These are phyloP conservation scores for Fraxinus velutina DNA, from an alignment of 305 asterid species.

Conservation along the genomic window DNA sequence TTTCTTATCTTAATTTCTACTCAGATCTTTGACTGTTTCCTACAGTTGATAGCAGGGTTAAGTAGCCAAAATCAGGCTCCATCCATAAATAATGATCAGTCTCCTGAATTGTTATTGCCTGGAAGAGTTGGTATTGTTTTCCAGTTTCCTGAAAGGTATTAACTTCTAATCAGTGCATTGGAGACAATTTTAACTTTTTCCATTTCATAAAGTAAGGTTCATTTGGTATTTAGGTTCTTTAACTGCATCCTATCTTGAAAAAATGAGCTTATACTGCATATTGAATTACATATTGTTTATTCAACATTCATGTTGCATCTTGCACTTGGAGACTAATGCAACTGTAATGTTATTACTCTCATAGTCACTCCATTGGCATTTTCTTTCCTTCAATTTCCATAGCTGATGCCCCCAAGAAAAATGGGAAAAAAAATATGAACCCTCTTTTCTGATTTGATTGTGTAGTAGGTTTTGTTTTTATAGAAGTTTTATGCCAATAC, in stretches of 20 bases:
- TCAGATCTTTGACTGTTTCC: conserved; percentile 25
- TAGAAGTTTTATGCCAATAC: not conserved
- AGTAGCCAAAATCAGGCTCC: conserved; percentile 86
- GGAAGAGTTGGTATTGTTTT: conserved; percentile 87
- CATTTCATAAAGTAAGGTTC: not conserved
- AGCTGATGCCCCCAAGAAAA: not conserved
- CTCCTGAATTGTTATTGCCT: conserved; percentile 52
- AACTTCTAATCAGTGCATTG: conserved; percentile 15
- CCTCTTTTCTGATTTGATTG: conserved; percentile 7
- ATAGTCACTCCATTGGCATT: conserved; percentile 4
- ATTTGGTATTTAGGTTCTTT: not conserved
- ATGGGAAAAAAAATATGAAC: not conserved
- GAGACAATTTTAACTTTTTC: not conserved
- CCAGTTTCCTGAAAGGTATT: conserved; percentile 93
- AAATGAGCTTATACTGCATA: not conserved
- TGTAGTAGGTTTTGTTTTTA: not conserved
- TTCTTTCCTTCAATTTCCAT: conserved; percentile 14
- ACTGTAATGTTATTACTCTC: not conserved
- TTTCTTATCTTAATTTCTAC: conserved; percentile 18
- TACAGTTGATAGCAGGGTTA: conserved; percentile 86
- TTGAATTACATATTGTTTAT: not conserved
- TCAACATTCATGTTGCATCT: conserved; percentile 3
- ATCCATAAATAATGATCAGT: conserved; percentile 45
- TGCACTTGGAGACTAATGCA: not conserved
- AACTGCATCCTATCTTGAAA: conserved; percentile 6